Evolutionary conservation across 208 protist genomes (phyloP), one percentile per base, ranked within the genome.

Genomic region (Acanthamoeba castellanii): DNA sequence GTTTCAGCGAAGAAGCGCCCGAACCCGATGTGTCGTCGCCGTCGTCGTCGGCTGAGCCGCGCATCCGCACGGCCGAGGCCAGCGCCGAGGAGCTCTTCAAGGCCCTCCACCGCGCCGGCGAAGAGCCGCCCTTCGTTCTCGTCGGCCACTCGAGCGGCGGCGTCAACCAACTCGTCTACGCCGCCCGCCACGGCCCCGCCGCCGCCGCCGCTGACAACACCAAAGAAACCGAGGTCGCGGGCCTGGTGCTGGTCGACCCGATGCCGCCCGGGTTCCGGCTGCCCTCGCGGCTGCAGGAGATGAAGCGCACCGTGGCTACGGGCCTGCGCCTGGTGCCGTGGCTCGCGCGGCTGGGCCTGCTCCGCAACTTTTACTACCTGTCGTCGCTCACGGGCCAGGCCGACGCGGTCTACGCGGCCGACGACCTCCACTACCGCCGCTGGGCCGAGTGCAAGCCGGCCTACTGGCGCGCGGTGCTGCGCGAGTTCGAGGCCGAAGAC

Each of bases 111-210:
- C n/a, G 32, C 14, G 45, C 82, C 55, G 82, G 82, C 45, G 82
- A 90, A 37, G 82, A 90, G 37, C 47, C n/a, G 52, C 82, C 82
- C 8, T 90, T 68, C n/a, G 30, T 90, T 16, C 55, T 90, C n/a
- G 82, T 90, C 27, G 82, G 82, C 37, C 82, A 66, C 25, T 90
- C 82, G n/a, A 90, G 82, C 30, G 82, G 82, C 6, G 82, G 52
- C 37, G 47, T 90, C 82, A 61, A 90, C 55, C 30, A 30, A 22
- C 52, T 90, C n/a, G 11, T 45, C 55, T 90, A 66, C 37, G 82
- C 72, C 72, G 72, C n/a, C 9, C 25, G 42, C 42, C 16, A 81
- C 42, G 72, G 72, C 6, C 72, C 3, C 72, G 9, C 14, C 9
- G 30, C 30, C 9, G 8, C 50, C 8, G 8, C 13, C 8, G 50